phyloP scores from a whole-genome alignment of 2,329 filamentous ascomycete genomes.

The Periconia digitata region DNA sequence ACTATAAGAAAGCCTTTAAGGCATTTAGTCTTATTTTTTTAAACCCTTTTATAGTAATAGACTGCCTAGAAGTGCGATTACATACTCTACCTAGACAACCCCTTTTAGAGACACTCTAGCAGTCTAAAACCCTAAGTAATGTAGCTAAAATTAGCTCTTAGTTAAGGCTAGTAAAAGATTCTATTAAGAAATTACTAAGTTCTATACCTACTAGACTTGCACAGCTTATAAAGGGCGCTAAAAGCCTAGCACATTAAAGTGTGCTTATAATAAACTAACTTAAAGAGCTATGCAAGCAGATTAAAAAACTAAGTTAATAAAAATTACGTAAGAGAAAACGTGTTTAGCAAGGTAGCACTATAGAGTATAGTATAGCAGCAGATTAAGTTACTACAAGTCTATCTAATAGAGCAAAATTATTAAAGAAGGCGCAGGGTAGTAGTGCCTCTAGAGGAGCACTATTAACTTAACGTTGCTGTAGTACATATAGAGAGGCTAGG shows the following conservation, averaged over 20 bases:
- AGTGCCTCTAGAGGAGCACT: no score
- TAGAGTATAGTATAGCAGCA: slow-evolving; percentile 16
- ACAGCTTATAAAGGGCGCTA: slow-evolving; percentile 12
- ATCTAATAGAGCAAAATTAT: no score
- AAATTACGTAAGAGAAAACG: slow-evolving; percentile 18
- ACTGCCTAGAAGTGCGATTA: slow-evolving; percentile 9
- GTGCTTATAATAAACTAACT: background rate
- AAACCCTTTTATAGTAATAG: slow-evolving; percentile 3
- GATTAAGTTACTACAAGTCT: no score
- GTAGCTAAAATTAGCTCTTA: slow-evolving; percentile 11
- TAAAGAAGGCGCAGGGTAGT: no score
- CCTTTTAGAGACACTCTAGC: slow-evolving; percentile 6
- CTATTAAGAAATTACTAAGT: slow-evolving; percentile 4
- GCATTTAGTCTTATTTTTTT: slow-evolving; percentile 6
- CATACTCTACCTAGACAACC: slow-evolving; percentile 7
- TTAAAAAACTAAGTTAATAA: slow-evolving; percentile 11
- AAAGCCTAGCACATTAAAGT: slow-evolving; percentile 7
- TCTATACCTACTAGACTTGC: slow-evolving; percentile 1
- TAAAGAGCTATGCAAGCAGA: slow-evolving; percentile 7
- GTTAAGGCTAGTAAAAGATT: slow-evolving; percentile 12
- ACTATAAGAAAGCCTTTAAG: slow-evolving; percentile 9
- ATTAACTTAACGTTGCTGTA: no score
- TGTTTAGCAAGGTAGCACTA: slow-evolving; percentile 16
- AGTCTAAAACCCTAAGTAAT: slow-evolving; percentile 15
- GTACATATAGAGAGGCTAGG: no score